Base-by-base conservation (phyloP, 495 filamentous ascomycete genomes). In the Eremomyces bilateralis region DNA sequence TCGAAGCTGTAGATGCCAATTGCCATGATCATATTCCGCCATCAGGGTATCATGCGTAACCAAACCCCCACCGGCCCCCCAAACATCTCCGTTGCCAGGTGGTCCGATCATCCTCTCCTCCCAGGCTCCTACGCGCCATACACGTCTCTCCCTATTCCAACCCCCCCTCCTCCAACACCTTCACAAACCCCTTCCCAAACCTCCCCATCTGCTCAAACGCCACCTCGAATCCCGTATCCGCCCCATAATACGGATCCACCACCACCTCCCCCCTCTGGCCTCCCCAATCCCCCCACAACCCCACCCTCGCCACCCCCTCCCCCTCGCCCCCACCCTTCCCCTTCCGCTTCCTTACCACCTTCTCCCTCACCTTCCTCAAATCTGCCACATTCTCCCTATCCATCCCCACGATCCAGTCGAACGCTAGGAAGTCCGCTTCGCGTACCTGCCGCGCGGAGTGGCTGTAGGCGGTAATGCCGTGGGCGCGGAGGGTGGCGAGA, bases 381-480 rank as follows among this genome's bases (percentile, higher is more conserved):
- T 93, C 72, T 21, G 60, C 54, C 6, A 85, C 54, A 50, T 94
- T 95, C n/a, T 67, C 61, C 21, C 74, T 61, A 51, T 95, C 88
- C 88, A 97, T 97, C 27, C 80, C 84, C 34, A 97, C 63, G 36
- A 97, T 70, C 49, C 85, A 97, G 52, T 95, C 82, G 46, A 92
- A 95, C 3, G 65, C 63, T 16, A 65, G 50, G 45, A 95, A 93
- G 53, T 97, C 78, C 1, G 61, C 57, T 13, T 61, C 51, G 29
- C 57, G 60, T 47, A 93, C 67, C 53, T 77, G 77, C 21, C 83
- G 69, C 6, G 84, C 85, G 2, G 54, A 56, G 51, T 97, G 88
- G 3, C 58, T 53, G 50, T 90, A 92, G 42, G 74, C 62, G 4
- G 55, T 67, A 38, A 93, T 82, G 10, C 73, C 73, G 45, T 93